Evolutionary conservation across 805 yeast species (phyloP), one percentile per base, ranked within the genome.

Genomic region (Saturnispora dispora): DNA sequence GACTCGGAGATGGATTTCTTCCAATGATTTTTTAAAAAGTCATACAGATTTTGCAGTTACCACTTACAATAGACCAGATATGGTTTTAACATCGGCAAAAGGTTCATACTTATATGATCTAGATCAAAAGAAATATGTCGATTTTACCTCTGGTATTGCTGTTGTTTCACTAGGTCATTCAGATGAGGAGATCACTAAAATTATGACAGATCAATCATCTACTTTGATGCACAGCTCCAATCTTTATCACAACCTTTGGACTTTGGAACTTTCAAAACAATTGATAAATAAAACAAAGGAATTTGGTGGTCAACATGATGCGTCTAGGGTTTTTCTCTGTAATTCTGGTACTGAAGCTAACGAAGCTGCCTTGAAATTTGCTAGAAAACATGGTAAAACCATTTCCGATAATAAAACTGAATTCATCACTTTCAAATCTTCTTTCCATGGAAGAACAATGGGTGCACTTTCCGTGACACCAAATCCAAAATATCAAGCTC

Each of bases 81-180:
- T 89, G 47, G 85, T 88, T 17, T 74, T 91, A 52, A 81, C 84
- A 46, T 83, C 82, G 54, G 99, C 96, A 35, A 68, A 80, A 58
- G 96, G 96, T 18, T 79, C 89, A n/a, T 73, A 73, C 50, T 65
- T 93, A 50, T 89, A 82, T 73, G 99, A 93, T 66, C 68, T 84
- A 46, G 88, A 87, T 59, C 84, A 85, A 54, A 75, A 79, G 39
- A 76, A 83, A 63, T 93, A 83, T 62, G 75, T 93, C 47, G 99
- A 93, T 64, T 91, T 93, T 68, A 83, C 91, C 1, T 89, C 97
- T 2, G 99, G 99, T 49, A 91, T 93, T 58, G 98, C 99, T 1
- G 99, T 93, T 15, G 91, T 96, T n/a, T 83, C 87, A 1, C 72
- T 93, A 56, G 99, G 99, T 2, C 98, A 93, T 63, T 73, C 89